Percentiles rank a stretch among this genome's conserved stretches.
phyloP scores from a whole-genome alignment of 768 basidiomycete species.

The Kwoniella sp. region DNA sequence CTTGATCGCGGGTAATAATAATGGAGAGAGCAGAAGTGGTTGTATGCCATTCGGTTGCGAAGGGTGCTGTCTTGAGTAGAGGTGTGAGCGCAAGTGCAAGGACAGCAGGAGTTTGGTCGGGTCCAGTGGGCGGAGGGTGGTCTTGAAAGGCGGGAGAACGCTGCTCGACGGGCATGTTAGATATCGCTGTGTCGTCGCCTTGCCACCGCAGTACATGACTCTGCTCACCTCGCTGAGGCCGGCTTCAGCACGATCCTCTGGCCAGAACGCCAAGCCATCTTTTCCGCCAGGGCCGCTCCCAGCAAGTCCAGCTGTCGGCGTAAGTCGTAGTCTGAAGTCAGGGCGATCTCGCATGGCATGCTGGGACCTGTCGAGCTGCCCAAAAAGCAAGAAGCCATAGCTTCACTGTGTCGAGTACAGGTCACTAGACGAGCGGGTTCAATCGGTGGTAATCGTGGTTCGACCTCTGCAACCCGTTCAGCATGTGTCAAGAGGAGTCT shows the following conservation, averaged over 20 bases:
- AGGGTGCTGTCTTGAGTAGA: not conserved
- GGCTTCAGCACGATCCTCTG: conserved; percentile 5
- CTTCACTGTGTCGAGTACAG: conserved; percentile 15
- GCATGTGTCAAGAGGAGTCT: not conserved
- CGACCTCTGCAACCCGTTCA: not conserved
- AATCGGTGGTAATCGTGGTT: conserved; percentile 2
- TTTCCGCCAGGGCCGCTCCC: conserved; percentile 19
- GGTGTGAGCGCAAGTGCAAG: not conserved
- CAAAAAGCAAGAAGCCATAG: conserved; percentile 6
- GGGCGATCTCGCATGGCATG: conserved; percentile 7
- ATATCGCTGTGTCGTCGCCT: not conserved
- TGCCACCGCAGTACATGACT: not conserved
- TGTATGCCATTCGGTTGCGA: no score
- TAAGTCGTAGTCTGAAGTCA: not conserved
- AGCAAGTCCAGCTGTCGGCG: conserved; percentile 6
- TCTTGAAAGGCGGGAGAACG: not conserved
- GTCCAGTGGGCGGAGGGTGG: conserved; percentile 1
- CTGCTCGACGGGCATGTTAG: not conserved
- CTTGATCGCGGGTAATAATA: conserved; percentile 10
- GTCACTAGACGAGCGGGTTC: not conserved
- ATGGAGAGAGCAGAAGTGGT: conserved; percentile 1
- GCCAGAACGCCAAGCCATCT: conserved; percentile 21
- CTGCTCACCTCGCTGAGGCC: not conserved
- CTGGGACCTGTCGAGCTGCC: not conserved
- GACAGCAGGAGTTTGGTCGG: conserved; percentile 3